Base-by-base conservation (phyloP, 202 grass and related monocot genomes). In the Schoenoplectus tabernaemontani region DNA sequence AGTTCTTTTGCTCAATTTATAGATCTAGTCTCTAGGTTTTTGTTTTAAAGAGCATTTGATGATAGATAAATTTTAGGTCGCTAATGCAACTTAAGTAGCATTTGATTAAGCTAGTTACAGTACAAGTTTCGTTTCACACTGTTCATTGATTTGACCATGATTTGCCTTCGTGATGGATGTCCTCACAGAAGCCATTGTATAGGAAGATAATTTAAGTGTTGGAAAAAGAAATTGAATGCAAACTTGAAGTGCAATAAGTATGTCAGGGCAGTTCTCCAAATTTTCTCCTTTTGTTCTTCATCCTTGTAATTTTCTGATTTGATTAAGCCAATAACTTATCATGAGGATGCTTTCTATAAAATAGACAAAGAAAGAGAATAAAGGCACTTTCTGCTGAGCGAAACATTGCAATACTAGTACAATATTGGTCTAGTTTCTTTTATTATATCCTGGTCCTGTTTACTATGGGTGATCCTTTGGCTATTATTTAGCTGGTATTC, bases 131-230 rank as follows among this genome's bases (percentile, higher is more conserved):
- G 57, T 59, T 59, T 59, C 22, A 3, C 38, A 68, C 4, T 47
- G 11, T 47, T 46, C 0, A 47, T 16, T 23, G 0, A 47, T 48
- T 71, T 48, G 43, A 80, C 68, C 43, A 9, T 20, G 1, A 58
- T 72, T 70, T 17, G 82, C 82, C 4, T 92, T 92, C 73, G 38
- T 87, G 32, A 68, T 82, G 37, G 80, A 87, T 47, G 88, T 78
- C 72, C 81, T 84, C 46, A 83, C 86, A 65, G 79, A 76, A 36
- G 46, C 87, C 23, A 89, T 84, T 36, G 85, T 86, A 69, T 9
- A 20, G 20, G 10, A 68, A 70, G 22, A 72, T 30, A 50, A 72
- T 28, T 16, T 0, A 46, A 17, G 3, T 1, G 3, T 36, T 65
- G 34, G 13, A n/a, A 38, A 65, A 38, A 72, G 42, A 74, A 69